Evolutionary conservation across 495 filamentous ascomycete species (phyloP), one percentile per base, ranked within the genome.

Genomic region (Mycothermus thermophilus): DNA sequence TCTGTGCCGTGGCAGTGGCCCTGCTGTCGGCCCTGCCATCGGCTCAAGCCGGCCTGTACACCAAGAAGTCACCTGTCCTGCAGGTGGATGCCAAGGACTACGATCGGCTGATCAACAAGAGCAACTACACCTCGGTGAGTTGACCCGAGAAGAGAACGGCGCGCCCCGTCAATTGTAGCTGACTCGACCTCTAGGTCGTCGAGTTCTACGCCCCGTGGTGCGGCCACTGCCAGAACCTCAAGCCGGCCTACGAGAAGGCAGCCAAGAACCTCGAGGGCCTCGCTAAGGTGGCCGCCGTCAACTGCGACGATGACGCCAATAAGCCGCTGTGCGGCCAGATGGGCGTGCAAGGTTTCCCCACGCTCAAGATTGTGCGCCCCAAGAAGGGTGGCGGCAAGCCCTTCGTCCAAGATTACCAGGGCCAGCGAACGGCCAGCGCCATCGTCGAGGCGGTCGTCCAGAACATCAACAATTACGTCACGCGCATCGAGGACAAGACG

Each of bases 151-250:
- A 6, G 6, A 8, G 3, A 13, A 23, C 21, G 4, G 1, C 1
- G 13, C 20, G 5, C 8, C n/a, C 1, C 31, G 21, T 20, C 1
- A 8, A 4, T 24, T 18, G 27, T 20, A 12, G n/a, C 30, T 42
- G 34, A 46, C 36, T 4, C 5, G 5, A 14, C 13, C 11, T 32
- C 16, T 27, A 72, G 68, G 62, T 72, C 34, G 55, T 64, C 55
- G 86, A 86, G 59, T 95, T 93, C 66, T 95, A 93, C 48, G 83
- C 83, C 6, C 85, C 83, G 23, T 93, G 82, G 92, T 95, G 90
- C 46, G 90, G 90, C 15, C 92, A 97, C 55, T 97, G 90, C 62
- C 66, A 93, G 55, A 94, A 79, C 58, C 77, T 99, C 43, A 85
- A 94, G 58, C 90, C 90, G 0, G 82, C 84, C 34, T 99, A 84